Evolutionary conservation across 225 moss, liverwort and hornwort genomes (phyloP).

Genomic region (Pseudisothecium myosuroides): DNA sequence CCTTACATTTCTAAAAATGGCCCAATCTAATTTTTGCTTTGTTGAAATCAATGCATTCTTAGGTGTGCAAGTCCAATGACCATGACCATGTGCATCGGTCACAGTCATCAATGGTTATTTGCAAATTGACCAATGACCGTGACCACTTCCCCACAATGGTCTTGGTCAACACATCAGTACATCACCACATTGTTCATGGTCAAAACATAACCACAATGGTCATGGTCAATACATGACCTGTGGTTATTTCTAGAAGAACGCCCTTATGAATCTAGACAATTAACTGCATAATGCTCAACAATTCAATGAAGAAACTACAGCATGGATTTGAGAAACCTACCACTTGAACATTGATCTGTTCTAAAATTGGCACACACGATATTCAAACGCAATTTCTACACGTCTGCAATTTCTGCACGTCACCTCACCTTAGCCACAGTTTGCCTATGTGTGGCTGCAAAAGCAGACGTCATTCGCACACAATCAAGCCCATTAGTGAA

Average conservation of each 20-base stretch:
- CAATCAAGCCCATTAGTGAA: not conserved
- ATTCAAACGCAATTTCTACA: not conserved
- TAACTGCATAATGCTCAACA: not conserved
- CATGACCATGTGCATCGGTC: not conserved
- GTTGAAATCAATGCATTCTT: not conserved
- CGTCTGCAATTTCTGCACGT: not conserved
- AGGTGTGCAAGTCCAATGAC: not conserved
- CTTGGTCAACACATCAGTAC: too few relatives aligned
- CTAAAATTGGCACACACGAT: too few relatives aligned
- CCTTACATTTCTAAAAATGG: not conserved
- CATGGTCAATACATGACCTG: too few relatives aligned
- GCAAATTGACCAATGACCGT: too few relatives aligned
- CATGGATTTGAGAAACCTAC: not conserved
- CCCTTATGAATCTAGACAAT: not conserved
- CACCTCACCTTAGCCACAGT: not conserved
- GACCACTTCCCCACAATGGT: too few relatives aligned
- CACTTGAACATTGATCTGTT: not conserved
- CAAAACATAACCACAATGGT: too few relatives aligned
- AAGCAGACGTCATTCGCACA: not conserved
- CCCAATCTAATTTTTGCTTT: not conserved
- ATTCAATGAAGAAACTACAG: not conserved
- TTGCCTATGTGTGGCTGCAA: not conserved
- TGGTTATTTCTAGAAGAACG: not conserved
- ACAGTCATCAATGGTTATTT: too few relatives aligned
- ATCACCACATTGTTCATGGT: too few relatives aligned